These are phyloP conservation scores for Allomyces javanicus DNA, from an alignment of 192 early-diverging fungal species.

Conservation along the genomic window DNA sequence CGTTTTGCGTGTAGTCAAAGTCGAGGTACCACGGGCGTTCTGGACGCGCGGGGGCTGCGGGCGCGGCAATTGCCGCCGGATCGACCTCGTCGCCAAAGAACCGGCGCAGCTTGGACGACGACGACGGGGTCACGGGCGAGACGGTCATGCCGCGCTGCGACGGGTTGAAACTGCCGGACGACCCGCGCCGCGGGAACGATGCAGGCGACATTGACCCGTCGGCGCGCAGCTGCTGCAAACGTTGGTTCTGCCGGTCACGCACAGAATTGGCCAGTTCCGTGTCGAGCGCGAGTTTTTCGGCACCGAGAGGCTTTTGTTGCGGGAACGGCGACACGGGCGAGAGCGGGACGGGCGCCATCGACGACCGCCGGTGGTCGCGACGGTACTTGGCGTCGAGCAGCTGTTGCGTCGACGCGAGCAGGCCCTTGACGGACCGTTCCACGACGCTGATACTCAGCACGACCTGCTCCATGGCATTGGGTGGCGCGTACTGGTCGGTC, in stretches of 20 bases:
- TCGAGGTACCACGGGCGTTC: conserved; percentile 22
- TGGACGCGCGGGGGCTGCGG: not conserved
- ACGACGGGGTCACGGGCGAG: not conserved
- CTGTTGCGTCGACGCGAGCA: conserved; percentile 25
- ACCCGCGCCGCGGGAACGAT: conserved; percentile 13
- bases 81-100: conserved; percentile 39
- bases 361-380: conserved; percentile 13
- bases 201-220: conserved; percentile 11
- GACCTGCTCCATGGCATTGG: conserved; percentile 27
- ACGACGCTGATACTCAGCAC: conserved; percentile 24
- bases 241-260: conserved; percentile 2
- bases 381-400: conserved; percentile 29
- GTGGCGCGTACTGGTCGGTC: conserved; percentile 34
- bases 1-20: conserved; percentile 31
- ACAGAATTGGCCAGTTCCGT: not conserved
- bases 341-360: conserved; percentile 9
- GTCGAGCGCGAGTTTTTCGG: conserved; percentile 5
- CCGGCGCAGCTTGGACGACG: conserved; percentile 24
- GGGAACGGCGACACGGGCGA: conserved; percentile 8
- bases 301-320: conserved; percentile 5
- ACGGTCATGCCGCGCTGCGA: not conserved
- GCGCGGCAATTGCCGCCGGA: conserved; percentile 9
- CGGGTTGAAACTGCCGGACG: conserved; percentile 6
- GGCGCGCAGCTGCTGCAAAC: conserved; percentile 3
- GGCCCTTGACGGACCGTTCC: conserved; percentile 30